These are phyloP conservation scores for Misopates orontium DNA, from an alignment of 257 asterid genomes.

Conservation along the genomic window DNA sequence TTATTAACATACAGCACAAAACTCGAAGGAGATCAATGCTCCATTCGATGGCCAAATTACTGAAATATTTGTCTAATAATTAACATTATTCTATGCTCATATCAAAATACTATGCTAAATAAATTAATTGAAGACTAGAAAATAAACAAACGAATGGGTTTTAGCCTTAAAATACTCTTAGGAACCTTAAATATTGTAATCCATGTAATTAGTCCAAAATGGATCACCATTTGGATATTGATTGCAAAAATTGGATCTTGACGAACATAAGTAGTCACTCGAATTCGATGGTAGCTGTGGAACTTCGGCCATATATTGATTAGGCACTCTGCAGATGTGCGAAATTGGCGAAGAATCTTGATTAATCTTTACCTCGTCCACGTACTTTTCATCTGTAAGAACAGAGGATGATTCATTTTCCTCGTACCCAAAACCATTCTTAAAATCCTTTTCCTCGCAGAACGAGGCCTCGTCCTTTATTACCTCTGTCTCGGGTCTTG, in stretches of 20 bases:
- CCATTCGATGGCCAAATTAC: no score
- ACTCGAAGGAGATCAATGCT: no score
- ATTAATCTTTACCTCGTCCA: background rate
- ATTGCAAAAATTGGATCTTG: background rate
- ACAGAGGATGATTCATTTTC: conserved; percentile 2
- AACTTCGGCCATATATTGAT: conserved; percentile 1
- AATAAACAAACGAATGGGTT: no score
- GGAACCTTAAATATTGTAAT: background rate
- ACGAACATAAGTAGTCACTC: background rate
- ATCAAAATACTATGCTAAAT: no score
- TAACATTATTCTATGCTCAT: no score
- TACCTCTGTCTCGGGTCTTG: background rate
- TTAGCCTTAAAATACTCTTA: background rate
- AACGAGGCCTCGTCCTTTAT: background rate
- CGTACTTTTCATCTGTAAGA: background rate
- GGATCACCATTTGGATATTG: background rate
- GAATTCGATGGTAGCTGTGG: background rate
- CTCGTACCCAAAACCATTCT: conserved; percentile 7
- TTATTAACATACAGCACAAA: no score
- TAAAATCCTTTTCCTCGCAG: background rate
- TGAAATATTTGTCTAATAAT: no score
- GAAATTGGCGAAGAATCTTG: conserved; percentile 9
- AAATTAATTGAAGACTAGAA: no score
- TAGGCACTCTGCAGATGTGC: background rate
- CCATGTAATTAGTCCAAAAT: background rate